These are phyloP conservation scores for Acarospora socialis DNA, from an alignment of 2,329 filamentous ascomycete species.

Conservation along the genomic window DNA sequence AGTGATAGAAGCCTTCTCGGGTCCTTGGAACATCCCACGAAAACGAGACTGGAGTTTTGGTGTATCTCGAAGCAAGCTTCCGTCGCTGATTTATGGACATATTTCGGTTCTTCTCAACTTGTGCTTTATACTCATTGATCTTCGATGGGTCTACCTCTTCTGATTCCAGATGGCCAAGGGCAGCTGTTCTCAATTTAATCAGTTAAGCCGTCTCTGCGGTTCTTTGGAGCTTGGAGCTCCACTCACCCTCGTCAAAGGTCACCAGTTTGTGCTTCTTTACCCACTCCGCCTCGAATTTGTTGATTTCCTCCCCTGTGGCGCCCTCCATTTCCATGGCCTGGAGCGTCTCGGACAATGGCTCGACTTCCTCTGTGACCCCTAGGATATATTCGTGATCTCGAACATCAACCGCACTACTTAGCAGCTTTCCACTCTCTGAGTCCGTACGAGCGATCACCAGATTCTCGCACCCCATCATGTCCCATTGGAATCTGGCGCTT, in stretches of 20 bases:
- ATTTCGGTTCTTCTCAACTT: slow-evolving; percentile 50
- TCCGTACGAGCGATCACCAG: slow-evolving; percentile 90
- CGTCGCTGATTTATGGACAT: slow-evolving; percentile 68
- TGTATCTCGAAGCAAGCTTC: slow-evolving; percentile 52
- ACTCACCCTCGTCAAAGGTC: slow-evolving; percentile 67
- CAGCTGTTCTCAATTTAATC: too few relatives aligned
- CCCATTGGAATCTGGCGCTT: slow-evolving; percentile 92
- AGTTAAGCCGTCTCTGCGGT: too few relatives aligned
- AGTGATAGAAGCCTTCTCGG: slow-evolving; percentile 88
- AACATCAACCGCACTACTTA: slow-evolving; percentile 82
- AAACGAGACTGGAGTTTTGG: slow-evolving; percentile 60
- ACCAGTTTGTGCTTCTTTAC: slow-evolving; percentile 73
- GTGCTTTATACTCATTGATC: slow-evolving; percentile 52
- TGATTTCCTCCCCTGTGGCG: slow-evolving; percentile 64
- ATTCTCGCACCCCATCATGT: slow-evolving; percentile 93
- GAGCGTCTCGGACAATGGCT: slow-evolving; percentile 74
- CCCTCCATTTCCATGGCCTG: slow-evolving; percentile 79
- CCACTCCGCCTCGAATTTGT: slow-evolving; percentile 75
- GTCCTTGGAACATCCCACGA: slow-evolving; percentile 87
- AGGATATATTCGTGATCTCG: slow-evolving; percentile 96
- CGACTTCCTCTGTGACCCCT: slow-evolving; percentile 63
- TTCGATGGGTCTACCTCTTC: slow-evolving; percentile 50
- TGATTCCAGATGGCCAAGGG: slow-evolving; percentile 55
- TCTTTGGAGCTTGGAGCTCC: too few relatives aligned
- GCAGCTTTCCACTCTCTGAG: slow-evolving; percentile 79